Percentiles rank a stretch among this genome's conserved stretches.
phyloP scores from a whole-genome alignment of 148 eudicot species.

The Persicaria tinctoria region DNA sequence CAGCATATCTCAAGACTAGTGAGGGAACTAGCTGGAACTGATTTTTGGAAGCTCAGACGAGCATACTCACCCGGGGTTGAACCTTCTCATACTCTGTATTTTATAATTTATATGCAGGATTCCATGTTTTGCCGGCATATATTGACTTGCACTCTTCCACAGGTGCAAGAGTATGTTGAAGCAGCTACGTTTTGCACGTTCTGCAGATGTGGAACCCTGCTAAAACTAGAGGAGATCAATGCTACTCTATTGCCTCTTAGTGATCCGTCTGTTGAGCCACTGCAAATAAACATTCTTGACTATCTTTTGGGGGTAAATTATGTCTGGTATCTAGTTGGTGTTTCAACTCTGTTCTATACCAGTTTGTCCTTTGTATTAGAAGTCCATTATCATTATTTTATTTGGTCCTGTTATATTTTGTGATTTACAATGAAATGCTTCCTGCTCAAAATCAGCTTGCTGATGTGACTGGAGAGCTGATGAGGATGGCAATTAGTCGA shows the following conservation, averaged over 20 bases:
- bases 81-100: constrained; percentile 6
- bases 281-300: constrained; percentile 86
- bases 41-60: constrained; percentile 95
- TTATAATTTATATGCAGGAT: background rate
- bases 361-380: constrained; percentile 1
- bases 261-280: constrained; percentile 68
- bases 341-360: background rate
- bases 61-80: constrained; percentile 95
- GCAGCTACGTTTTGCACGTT: constrained; percentile 91
- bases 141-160: constrained; percentile 17
- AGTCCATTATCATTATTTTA: background rate
- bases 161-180: constrained; percentile 97
- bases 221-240: constrained; percentile 83
- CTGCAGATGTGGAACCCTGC: constrained; percentile 72
- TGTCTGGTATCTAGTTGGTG: background rate
- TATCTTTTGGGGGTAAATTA: constrained; percentile 85
- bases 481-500: constrained; percentile 96
- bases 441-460: constrained; percentile 52
- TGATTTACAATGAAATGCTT: constrained; percentile 13
- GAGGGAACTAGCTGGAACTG: constrained; percentile 74
- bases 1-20: constrained; percentile 67
- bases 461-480: constrained; percentile 95
- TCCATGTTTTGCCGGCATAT: background rate
- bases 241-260: constrained; percentile 53
- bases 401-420: background rate